Percentiles rank a stretch among this genome's conserved stretches.
Evolutionary conservation across 1,139 yeast genomes (phyloP).

Genomic region (Candida sojae): DNA sequence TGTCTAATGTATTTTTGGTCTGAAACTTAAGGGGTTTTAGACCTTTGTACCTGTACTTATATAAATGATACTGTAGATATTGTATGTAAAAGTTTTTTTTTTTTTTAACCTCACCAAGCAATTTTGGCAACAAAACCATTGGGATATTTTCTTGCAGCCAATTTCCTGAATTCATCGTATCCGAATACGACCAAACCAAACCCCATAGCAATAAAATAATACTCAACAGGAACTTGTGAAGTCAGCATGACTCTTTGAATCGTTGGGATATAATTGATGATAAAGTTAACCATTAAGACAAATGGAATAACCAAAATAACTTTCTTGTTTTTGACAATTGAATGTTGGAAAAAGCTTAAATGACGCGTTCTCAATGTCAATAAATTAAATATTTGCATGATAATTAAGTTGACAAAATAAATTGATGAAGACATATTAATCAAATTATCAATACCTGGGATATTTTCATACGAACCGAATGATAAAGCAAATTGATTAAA

Average conservation of each 20-base stretch:
- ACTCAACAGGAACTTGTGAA: conserved; percentile 46
- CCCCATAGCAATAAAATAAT: conserved; percentile 49
- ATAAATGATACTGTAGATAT: too few relatives aligned
- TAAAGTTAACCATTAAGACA: conserved; percentile 43
- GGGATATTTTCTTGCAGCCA: conserved; percentile 38
- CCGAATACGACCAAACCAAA: conserved; percentile 41
- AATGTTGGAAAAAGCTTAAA: conserved; percentile 44
- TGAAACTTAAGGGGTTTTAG: not conserved
- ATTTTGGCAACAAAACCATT: conserved; percentile 35
- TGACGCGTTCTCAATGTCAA: conserved; percentile 48
- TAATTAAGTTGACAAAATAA: conserved; percentile 51
- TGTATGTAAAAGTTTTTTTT: too few relatives aligned
- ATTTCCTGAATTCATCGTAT: conserved; percentile 48
- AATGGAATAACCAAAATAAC: conserved; percentile 38
- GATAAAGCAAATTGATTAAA: conserved; percentile 38
- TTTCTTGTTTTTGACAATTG: conserved; percentile 21
- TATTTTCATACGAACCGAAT: conserved; percentile 36
- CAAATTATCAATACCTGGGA: conserved; percentile 23
- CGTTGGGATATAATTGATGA: conserved; percentile 49
- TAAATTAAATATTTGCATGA: conserved; percentile 52
- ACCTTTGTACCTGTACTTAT: too few relatives aligned
- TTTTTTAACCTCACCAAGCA: conserved; percentile 30
- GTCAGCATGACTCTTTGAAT: conserved; percentile 41
- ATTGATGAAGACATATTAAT: conserved; percentile 45
- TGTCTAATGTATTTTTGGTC: not conserved